Evolutionary conservation across 306 rosid genomes (phyloP).

Genomic region (Pterocarpus macrocarpus): DNA sequence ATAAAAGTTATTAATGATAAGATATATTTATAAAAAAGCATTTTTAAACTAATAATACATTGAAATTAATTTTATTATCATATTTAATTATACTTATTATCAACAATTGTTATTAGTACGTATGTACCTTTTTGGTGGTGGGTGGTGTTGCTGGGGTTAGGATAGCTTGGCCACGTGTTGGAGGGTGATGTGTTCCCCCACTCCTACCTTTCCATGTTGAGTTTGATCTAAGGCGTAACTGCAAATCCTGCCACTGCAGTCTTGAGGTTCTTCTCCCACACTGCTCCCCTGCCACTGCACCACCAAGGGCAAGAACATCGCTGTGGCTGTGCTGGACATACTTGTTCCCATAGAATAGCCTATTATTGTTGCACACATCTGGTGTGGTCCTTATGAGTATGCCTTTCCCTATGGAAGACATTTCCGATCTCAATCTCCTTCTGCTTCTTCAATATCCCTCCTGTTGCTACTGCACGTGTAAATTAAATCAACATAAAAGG

Average conservation of each 20-base stretch:
- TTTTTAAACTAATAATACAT: too few species aligned
- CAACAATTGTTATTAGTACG: too few species aligned
- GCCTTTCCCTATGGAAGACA: constrained; percentile 76
- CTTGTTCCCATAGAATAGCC: constrained; percentile 48
- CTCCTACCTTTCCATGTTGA: constrained; percentile 40
- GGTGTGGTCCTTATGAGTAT: constrained; percentile 56
- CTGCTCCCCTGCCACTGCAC: constrained; percentile 32
- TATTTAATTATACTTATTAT: too few species aligned
- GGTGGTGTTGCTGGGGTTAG: constrained; percentile 73
- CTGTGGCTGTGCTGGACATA: neutral
- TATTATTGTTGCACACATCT: constrained; percentile 53
- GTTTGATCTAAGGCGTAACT: constrained; percentile 6
- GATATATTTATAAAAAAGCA: too few species aligned
- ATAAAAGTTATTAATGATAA: too few species aligned
- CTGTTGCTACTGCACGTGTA: neutral
- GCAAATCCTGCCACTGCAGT: constrained; percentile 13
- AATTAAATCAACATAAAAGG: neutral
- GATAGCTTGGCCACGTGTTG: constrained; percentile 54
- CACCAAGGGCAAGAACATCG: neutral
- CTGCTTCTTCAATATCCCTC: constrained; percentile 4
- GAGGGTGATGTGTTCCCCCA: constrained; percentile 40
- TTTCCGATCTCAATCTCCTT: neutral
- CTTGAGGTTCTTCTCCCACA: constrained; percentile 28
- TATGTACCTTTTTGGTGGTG: constrained; percentile 72
- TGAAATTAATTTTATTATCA: too few species aligned